Evolutionary conservation across 2,329 filamentous ascomycete species (phyloP).

Genomic region (Plectosphaerella cucumerina): DNA sequence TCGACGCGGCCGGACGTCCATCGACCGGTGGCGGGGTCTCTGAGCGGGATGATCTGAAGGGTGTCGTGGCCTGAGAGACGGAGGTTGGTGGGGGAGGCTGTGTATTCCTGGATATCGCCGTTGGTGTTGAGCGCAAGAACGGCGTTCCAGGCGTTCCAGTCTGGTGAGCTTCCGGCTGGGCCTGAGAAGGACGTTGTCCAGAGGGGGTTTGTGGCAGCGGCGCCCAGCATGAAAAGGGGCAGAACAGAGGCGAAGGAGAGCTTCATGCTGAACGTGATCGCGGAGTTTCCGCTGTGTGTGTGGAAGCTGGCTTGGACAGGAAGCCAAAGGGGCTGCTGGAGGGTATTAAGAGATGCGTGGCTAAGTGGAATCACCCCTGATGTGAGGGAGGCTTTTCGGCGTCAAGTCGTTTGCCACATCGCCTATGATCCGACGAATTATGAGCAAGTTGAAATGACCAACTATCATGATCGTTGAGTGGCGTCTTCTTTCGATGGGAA

Average conservation of each 20-base stretch:
- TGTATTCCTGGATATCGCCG: constrained; percentile 48
- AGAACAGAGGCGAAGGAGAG: not conserved
- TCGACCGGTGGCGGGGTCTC: constrained; percentile 23
- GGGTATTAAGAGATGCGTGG: too few relatives aligned
- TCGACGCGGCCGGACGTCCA: constrained; percentile 56
- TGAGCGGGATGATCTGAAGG: constrained; percentile 46
- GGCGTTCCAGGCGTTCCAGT: constrained; percentile 4
- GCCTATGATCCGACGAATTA: too few relatives aligned
- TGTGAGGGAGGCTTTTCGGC: too few relatives aligned
- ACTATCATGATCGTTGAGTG: too few relatives aligned
- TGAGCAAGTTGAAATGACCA: too few relatives aligned
- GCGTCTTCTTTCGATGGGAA: too few relatives aligned
- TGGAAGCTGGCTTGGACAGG: too few relatives aligned
- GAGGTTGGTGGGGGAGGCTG: constrained; percentile 38
- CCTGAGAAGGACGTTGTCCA: not conserved
- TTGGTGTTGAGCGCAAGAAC: constrained; percentile 38
- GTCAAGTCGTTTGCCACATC: too few relatives aligned
- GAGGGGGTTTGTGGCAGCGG: not conserved
- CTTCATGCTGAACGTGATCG: not conserved
- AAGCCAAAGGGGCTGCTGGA: too few relatives aligned
- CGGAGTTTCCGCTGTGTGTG: too few relatives aligned
- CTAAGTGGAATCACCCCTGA: too few relatives aligned
- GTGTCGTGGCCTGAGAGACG: constrained; percentile 46
- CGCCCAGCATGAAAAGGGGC: not conserved
- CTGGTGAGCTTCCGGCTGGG: constrained; percentile 1